These are phyloP conservation scores for Nemania bipapillata DNA, from an alignment of 2,329 filamentous ascomycete species.

Conservation along the genomic window DNA sequence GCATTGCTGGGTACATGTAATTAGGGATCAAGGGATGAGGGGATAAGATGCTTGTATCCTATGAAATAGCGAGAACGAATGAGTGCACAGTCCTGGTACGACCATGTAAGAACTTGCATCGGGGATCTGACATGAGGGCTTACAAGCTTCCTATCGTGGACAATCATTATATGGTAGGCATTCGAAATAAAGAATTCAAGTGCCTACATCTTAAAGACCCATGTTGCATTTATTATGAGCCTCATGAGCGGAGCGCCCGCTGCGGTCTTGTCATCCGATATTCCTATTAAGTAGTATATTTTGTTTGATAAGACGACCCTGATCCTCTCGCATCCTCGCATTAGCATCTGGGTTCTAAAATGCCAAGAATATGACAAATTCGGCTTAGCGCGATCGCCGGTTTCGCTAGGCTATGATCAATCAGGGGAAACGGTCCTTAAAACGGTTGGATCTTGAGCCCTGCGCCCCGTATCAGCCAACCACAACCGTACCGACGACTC, in stretches of 20 bases:
- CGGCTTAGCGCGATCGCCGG: no score
- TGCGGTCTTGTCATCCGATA: neutral
- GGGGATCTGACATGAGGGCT: neutral
- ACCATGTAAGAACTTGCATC: neutral
- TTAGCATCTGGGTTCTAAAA: neutral
- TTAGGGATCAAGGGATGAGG: neutral
- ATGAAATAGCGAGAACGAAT: neutral
- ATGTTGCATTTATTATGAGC: neutral
- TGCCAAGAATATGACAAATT: no score
- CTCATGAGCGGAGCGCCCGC: neutral
- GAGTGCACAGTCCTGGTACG: neutral
- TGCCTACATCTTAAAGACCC: neutral
- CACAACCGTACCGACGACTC: no score
- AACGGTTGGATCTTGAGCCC: no score
- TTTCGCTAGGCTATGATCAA: no score
- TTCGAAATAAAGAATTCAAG: neutral
- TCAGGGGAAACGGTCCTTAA: no score
- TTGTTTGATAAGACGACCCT: neutral
- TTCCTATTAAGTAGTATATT: no score
- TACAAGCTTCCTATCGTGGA: neutral
- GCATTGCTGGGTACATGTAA: neutral
- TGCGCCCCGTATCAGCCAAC: no score
- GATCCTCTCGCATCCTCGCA: neutral
- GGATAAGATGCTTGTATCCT: no score
- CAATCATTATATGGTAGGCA: conserved; percentile 13